Evolutionary conservation across 306 rosid genomes (phyloP).

Genomic region (Ochetophila trinervis): DNA sequence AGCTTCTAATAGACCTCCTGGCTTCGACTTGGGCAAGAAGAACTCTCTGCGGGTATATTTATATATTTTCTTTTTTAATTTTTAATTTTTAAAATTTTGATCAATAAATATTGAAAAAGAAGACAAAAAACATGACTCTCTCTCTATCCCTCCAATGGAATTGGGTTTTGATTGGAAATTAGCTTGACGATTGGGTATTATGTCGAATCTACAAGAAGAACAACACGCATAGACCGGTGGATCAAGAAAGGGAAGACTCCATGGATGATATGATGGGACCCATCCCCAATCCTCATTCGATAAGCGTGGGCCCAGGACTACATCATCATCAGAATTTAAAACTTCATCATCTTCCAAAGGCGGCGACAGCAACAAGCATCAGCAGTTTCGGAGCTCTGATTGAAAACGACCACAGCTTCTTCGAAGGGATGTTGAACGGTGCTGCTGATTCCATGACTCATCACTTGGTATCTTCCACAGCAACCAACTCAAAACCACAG

Average conservation of each 20-base stretch:
- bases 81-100: not conserved
- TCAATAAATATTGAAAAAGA: not conserved
- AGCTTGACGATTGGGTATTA: conserved; percentile 96
- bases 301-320: conserved; percentile 23
- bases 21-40: conserved; percentile 72
- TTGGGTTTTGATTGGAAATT: no score
- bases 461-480: conserved; percentile 21
- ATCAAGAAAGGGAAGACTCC: conserved; percentile 61
- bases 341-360: conserved; percentile 51
- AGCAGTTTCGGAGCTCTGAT: conserved; percentile 35
- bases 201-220: conserved; percentile 94
- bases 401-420: conserved; percentile 48
- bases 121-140: not conserved
- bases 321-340: conserved; percentile 33
- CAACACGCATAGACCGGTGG: conserved; percentile 53
- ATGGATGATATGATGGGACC: conserved; percentile 54
- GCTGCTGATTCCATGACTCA: not conserved
- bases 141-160: no score
- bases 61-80: not conserved
- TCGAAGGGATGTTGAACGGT: conserved; percentile 42
- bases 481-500: not conserved
- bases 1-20: conserved; percentile 67
- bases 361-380: conserved; percentile 25
- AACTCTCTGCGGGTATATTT: conserved; percentile 78
- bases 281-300: conserved; percentile 38